These are phyloP conservation scores for Fusarium proliferatum DNA, from an alignment of 2,329 filamentous ascomycete genomes.

Conservation along the genomic window DNA sequence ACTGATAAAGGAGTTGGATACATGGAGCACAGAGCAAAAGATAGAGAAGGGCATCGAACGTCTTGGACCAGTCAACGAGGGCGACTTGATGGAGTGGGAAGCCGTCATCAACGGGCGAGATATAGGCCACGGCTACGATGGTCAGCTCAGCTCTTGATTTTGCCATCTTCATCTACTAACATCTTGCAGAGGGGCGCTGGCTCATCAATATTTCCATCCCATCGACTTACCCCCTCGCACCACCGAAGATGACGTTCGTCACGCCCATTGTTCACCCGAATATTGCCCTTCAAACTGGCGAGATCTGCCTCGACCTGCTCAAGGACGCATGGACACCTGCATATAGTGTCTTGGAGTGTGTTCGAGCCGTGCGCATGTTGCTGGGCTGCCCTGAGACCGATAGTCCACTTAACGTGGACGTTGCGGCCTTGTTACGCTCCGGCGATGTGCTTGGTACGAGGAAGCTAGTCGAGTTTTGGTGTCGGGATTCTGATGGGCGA, in stretches of 20 bases:
- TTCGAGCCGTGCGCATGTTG: conserved; percentile 79
- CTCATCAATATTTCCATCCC: conserved; percentile 82
- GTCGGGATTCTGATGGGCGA: conserved; percentile 52
- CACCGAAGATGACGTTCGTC: conserved; percentile 83
- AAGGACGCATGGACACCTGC: conserved; percentile 84
- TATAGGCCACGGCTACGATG: conserved; percentile 66
- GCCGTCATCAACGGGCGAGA: conserved; percentile 70
- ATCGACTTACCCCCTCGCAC: conserved; percentile 78
- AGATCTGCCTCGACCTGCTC: conserved; percentile 93
- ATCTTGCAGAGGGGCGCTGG: conserved; percentile 76
- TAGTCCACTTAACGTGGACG: conserved; percentile 81
- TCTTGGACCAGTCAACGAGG: conserved; percentile 65
- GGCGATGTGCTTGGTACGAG: conserved; percentile 77
- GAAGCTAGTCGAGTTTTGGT: conserved; percentile 78
- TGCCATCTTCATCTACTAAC: neutral
- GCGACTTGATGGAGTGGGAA: conserved; percentile 68
- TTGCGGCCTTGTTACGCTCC: conserved; percentile 75
- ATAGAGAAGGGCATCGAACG: conserved; percentile 67
- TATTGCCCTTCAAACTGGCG: conserved; percentile 75
- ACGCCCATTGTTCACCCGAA: conserved; percentile 91
- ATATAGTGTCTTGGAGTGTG: conserved; percentile 80
- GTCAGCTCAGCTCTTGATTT: conserved; percentile 46
- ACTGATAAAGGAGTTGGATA: conserved; percentile 68
- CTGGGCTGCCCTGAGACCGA: conserved; percentile 73
- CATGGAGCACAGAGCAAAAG: conserved; percentile 61